phyloP scores from a whole-genome alignment of 2,329 filamentous ascomycete species.

The Pseudonectria foliicola region DNA sequence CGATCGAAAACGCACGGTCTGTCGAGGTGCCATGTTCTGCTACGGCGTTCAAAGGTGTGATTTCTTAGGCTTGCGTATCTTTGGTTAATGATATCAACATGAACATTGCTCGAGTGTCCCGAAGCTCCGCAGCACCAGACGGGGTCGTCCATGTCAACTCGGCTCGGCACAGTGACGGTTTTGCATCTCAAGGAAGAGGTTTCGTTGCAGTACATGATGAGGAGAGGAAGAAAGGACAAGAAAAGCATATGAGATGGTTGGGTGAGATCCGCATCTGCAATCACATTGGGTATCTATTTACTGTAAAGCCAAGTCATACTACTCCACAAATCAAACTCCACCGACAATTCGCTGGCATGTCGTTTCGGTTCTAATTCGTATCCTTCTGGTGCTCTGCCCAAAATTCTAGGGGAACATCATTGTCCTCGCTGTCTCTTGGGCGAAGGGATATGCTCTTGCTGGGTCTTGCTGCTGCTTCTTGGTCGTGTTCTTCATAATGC shows the following conservation, averaged over 20 bases:
- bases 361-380: slow-evolving; percentile 7
- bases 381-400: slow-evolving; percentile 35
- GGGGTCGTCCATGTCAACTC: too few species aligned
- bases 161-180: too few species aligned
- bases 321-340: neutral
- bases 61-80: slow-evolving; percentile 13
- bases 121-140: neutral
- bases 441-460: slow-evolving; percentile 10
- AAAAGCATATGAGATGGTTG: too few species aligned
- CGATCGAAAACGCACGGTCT: slow-evolving; percentile 3
- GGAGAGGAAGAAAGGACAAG: too few species aligned
- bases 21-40: slow-evolving; percentile 12
- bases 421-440: slow-evolving; percentile 33
- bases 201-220: too few species aligned
- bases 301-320: too few species aligned
- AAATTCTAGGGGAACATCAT: slow-evolving; percentile 47
- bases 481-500: slow-evolving; percentile 20
- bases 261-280: too few species aligned
- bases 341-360: neutral
- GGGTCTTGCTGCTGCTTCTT: slow-evolving; percentile 8
- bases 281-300: too few species aligned
- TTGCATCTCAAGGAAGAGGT: too few species aligned
- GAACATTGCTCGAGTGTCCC: slow-evolving; percentile 8
- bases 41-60: slow-evolving; percentile 20
- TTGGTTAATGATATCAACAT: slow-evolving; percentile 14